Base-by-base conservation (phyloP, 2,329 filamentous ascomycete species). In the Claviceps africana region DNA sequence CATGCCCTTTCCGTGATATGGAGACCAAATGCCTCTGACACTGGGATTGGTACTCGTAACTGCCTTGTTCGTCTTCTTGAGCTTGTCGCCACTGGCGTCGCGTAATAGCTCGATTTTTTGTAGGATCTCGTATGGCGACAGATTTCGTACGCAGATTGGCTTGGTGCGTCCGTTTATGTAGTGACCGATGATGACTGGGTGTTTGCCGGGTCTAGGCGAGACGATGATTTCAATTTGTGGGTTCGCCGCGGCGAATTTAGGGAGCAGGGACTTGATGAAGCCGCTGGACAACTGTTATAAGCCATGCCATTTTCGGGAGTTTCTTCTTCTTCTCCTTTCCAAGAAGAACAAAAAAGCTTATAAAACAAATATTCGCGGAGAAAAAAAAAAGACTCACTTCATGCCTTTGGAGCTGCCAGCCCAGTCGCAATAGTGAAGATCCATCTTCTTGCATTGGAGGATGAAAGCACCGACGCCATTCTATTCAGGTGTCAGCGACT, bases 401-500 rank as follows among this genome's bases (percentile, higher is more conserved):
- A 97, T 96, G 65, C 93, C 93, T 64, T 75, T 82, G 39, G 91
- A 97, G 68, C 88, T 95, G 57, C 90, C 93, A 53, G 86, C 88
- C 81, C 86, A 90, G 77, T 97, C 89, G 75, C 93, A 97, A 75
- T 95, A 98, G 73, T 95, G 87, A 65, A 98, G 88, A 68, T 95
- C 88, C 68, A 98, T 76, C 65, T 85, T 86, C 76, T 88, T 95
- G 82, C 93, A 98, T 75, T 95, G 91, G 54, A 96, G 81, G 70
- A 98, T 88, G 75, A 97, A 97, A 67, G 90, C 87, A 63, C 91
- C 91, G 60, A 97, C 78, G 77, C 93, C 93, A 74, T 98, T 97
- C 90, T 97, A 35, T 7, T 45, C 3, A 35, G 40, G 28, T 44
- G 55, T 62, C 47, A 61, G 64, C 52, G 7, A 44, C 47, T 39